Evolutionary conservation across 2,329 filamentous ascomycete species (phyloP).

Genomic region (Chalaropsis thielavioides): DNA sequence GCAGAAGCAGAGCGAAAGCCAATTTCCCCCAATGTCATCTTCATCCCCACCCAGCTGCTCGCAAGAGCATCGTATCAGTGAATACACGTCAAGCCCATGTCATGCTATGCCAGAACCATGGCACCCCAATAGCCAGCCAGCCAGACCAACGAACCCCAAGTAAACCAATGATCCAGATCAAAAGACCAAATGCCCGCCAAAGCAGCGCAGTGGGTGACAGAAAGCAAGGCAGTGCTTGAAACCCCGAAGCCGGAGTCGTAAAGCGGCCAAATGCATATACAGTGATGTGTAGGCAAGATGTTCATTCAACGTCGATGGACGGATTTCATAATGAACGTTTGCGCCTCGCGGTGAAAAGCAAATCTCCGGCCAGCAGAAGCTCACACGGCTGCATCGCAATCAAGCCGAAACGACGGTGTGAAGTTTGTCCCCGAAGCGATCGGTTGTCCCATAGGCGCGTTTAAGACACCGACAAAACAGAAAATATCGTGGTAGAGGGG

Average conservation of each 20-base stretch:
- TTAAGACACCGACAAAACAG: background rate
- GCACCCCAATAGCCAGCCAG: constrained; percentile 5
- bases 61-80: constrained; percentile 1
- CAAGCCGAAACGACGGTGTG: background rate
- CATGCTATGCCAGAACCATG: constrained; percentile 4
- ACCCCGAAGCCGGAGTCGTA: background rate
- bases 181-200: background rate
- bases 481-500: background rate
- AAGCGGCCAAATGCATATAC: background rate
- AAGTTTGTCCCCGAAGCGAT: background rate
- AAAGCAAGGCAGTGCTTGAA: background rate
- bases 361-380: background rate
- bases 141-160: constrained; percentile 4
- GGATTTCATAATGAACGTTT: background rate
- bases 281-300: background rate
- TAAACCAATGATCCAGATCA: constrained; percentile 3
- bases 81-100: constrained; percentile 10
- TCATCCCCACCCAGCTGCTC: constrained; percentile 3
- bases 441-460: background rate
- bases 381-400: background rate
- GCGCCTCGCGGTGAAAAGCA: background rate
- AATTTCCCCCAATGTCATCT: background rate
- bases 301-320: background rate
- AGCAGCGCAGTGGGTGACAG: background rate
- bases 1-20: constrained; percentile 8